Percentiles rank a stretch among this genome's conserved stretches.
Evolutionary conservation across 2,329 filamentous ascomycete species (phyloP).

Genomic region (Colletotrichum sublineola): DNA sequence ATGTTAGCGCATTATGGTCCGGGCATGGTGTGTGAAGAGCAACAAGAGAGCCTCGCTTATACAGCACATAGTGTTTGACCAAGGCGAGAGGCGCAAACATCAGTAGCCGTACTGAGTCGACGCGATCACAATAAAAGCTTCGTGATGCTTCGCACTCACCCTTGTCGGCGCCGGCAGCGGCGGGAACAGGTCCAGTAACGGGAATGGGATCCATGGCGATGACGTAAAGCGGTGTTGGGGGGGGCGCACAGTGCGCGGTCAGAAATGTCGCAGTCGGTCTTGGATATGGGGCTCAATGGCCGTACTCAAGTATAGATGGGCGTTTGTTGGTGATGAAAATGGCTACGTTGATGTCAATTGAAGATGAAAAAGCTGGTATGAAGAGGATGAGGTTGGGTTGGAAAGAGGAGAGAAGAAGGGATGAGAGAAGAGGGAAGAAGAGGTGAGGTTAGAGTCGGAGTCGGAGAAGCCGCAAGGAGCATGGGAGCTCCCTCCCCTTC

Average conservation of each 20-base stretch:
- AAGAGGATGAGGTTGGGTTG: conserved; percentile 22
- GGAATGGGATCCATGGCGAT: conserved; percentile 52
- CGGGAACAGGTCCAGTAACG: conserved; percentile 39
- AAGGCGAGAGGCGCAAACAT: conserved; percentile 1
- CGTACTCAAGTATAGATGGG: conserved; percentile 13
- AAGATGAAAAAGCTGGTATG: conserved; percentile 12
- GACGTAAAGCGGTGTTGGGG: conserved; percentile 48
- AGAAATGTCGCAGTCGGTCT: conserved; percentile 5
- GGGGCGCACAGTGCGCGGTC: conserved; percentile 35
- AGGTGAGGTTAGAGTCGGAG: conserved; percentile 41
- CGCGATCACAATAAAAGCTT: conserved; percentile 33
- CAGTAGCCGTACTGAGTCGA: neutral
- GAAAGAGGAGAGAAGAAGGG: neutral
- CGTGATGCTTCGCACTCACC: conserved; percentile 44
- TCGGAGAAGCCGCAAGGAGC: conserved; percentile 7
- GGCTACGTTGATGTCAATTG: conserved; percentile 25
- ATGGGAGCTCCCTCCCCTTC: conserved; percentile 19
- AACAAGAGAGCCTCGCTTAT: neutral
- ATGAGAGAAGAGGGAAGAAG: conserved; percentile 39
- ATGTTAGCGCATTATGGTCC: conserved; percentile 30
- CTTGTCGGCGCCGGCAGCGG: conserved; percentile 47
- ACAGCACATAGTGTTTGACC: neutral
- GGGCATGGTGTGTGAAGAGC: conserved; percentile 3
- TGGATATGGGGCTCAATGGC: conserved; percentile 29
- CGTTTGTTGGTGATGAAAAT: conserved; percentile 7